Evolutionary conservation across 192 early-diverging fungal species (phyloP).

Genomic region (Umbelopsis isabellina): DNA sequence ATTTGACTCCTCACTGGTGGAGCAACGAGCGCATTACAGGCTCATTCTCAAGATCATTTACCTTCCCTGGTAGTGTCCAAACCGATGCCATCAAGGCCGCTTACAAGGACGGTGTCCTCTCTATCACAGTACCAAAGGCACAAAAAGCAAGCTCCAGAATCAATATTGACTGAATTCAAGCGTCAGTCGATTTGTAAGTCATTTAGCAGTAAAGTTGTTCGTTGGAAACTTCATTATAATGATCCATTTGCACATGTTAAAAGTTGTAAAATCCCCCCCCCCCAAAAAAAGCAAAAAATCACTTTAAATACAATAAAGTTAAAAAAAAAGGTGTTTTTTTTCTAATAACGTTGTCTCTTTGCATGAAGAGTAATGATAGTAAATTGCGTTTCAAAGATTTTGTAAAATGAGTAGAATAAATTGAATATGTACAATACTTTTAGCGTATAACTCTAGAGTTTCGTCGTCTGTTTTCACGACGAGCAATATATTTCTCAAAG

Average conservation of each 20-base stretch:
- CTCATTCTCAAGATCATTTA: slow-evolving; percentile 27
- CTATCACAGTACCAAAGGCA: slow-evolving; percentile 27
- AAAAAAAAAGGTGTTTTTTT: too few species aligned
- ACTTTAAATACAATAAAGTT: too few species aligned
- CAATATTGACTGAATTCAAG: slow-evolving; percentile 20
- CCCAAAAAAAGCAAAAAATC: background rate
- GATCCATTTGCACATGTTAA: background rate
- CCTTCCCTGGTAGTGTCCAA: slow-evolving; percentile 25
- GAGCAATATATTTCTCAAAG: slow-evolving; percentile 20
- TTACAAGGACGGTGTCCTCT: slow-evolving; percentile 31
- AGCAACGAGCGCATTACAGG: slow-evolving; percentile 26
- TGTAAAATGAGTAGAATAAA: background rate
- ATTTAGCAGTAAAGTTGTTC: background rate
- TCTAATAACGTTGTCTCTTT: too few species aligned
- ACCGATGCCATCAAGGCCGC: slow-evolving; percentile 29
- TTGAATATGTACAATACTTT: background rate
- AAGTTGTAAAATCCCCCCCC: too few species aligned
- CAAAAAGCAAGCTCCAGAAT: slow-evolving; percentile 19
- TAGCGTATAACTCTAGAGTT: background rate
- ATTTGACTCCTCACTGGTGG: slow-evolving; percentile 26
- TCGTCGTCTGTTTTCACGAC: background rate
- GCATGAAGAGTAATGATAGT: too few species aligned
- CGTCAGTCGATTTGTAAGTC: background rate
- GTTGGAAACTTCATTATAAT: background rate
- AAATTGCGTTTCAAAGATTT: too few species aligned